Evolutionary conservation across 352 stramenopile species (phyloP), one percentile per base, ranked within the genome.

Genomic region (Globisporangium recalcitrans): DNA sequence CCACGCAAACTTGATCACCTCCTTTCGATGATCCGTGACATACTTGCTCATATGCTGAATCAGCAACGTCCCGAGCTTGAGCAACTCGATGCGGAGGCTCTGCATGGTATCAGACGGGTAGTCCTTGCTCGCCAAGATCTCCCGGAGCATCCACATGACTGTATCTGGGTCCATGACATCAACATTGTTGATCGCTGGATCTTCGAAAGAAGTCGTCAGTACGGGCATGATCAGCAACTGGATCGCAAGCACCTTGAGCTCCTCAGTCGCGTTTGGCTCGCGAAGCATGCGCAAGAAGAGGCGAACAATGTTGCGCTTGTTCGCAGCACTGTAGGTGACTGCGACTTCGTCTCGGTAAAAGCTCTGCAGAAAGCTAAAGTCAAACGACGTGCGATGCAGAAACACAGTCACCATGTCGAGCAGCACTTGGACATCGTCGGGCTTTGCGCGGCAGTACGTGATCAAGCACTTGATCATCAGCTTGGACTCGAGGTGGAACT

Each of bases 1-100:
- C 96, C 95, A 99, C 34, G 97, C 96, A 85, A 98, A 99, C 74
- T 99, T 99, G 56, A 99, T 97, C 49, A 99, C 88, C 71, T 99
- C 95, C 60, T 98, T 98, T 60, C 94, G 78, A 64, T 98, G 85
- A 16, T 97, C 85, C 6, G 85, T 89, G 42, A 99, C 81, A 32
- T 97, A 90, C 56, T 96, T 82, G 67, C 86, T 88, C 77, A 98
- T 96, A 60, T 97, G 88, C 64, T 99, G 92, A 26, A 99, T 97
- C 8, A 99, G 83, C 34, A 99, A 69, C 31, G 93, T 98, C 0
- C 91, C 87, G 9, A 99, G 75, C 73, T 98, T 97, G 14, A 99
- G 75, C 47, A 99, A 60, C 58, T 96, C 87, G 58, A 97, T 95
- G 10, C 87, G 86, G 24, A 97, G 72, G 21, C 74, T 88, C 67